Base-by-base conservation (phyloP, 345 rosid species). In the Citrus glauca region DNA sequence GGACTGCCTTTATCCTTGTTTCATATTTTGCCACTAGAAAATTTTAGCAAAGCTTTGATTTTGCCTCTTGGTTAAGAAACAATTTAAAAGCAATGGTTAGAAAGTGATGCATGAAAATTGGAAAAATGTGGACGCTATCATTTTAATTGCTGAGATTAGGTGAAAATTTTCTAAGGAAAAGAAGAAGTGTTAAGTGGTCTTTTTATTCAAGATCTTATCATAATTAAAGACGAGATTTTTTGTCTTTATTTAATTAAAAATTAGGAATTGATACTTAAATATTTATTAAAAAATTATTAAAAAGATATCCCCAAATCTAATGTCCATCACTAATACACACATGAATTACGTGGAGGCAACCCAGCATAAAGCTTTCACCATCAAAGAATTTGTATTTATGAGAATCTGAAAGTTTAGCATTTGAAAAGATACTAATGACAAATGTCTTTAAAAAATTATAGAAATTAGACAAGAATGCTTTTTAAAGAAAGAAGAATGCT, bases 51-150 rank as follows among this genome's bases (percentile, higher is more conserved):
- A 35, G 66, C 56, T 76, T 80, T 79, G 69, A 79, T 84, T 77
- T 92, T 89, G 90, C 91, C 88, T 73, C 84, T 79, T 40, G 57
- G 81, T 84, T 71, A 94, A 91, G 95, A 84, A 92, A 90, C 87
- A 85, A 80, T 73, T 17, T 5, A 83, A 83, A 79, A 22, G 59
- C 22, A 30, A 59, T n/a, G 19, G 50, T 76, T 28, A 27, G 82
- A 77, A 63, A 81, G 75, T 13, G 85, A 68, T 69, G 60, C 37
- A 27, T 55, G 72, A 32, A 65, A 53, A 16, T 53, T 53, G 57
- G 19, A 53, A 53, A 61, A 81, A 69, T 77, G 48, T 62, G 69
- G 81, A 14, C 77, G 81, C 85, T 76, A 83, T 86, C 84, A 85
- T 73, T 79, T 70, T 66, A 33, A 66, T 35, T 71, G 81, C 82